Percentiles rank a stretch among this genome's conserved stretches.
Evolutionary conservation across 208 protist genomes (phyloP).

Genomic region (Wallacemonas collosoma): DNA sequence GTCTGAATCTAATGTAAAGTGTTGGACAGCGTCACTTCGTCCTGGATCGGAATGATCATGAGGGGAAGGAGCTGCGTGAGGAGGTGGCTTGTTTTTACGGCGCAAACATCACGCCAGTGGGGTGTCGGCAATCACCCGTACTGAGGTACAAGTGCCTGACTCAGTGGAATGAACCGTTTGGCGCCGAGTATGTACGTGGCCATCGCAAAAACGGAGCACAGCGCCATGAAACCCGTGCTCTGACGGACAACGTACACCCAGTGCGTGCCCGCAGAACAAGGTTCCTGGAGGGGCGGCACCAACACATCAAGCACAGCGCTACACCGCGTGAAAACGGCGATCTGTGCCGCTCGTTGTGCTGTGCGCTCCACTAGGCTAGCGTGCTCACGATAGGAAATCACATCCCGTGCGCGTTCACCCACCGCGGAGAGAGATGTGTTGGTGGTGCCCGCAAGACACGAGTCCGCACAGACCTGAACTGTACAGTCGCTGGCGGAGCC

Average conservation of each 20-base stretch:
- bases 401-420: neutral
- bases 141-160: constrained; percentile 29
- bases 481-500: constrained; percentile 5
- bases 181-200: constrained; percentile 34
- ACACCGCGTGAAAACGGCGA: constrained; percentile 12
- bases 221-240: constrained; percentile 29
- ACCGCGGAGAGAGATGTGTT: neutral
- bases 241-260: constrained; percentile 18
- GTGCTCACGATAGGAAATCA: neutral
- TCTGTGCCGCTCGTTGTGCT: neutral
- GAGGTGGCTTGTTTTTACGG: too few relatives aligned
- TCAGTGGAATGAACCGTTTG: constrained; percentile 59
- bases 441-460: neutral
- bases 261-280: constrained; percentile 22
- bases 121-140: constrained; percentile 11
- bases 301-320: constrained; percentile 20
- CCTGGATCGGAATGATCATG: too few relatives aligned
- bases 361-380: neutral
- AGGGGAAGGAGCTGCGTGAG: too few relatives aligned
- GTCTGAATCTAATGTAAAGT: too few relatives aligned
- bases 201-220: constrained; percentile 27
- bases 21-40: too few relatives aligned
- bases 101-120: too few relatives aligned
- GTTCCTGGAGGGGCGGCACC: constrained; percentile 24
- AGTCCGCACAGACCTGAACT: neutral